phyloP scores from a whole-genome alignment of 257 asterid species.

The Solanum neorickii region DNA sequence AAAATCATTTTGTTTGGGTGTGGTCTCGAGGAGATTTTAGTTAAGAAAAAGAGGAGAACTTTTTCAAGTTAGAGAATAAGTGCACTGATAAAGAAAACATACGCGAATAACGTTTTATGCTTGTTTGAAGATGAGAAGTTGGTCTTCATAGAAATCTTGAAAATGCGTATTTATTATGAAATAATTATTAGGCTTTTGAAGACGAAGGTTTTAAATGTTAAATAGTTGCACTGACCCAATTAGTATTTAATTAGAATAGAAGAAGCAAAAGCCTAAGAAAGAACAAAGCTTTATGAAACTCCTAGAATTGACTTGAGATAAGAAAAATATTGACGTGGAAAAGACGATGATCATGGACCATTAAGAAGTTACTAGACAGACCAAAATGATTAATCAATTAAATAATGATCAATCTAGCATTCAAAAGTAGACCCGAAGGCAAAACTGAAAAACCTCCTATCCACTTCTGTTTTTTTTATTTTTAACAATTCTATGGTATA shows the following conservation, averaged over 20 bases:
- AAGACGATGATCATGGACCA: neutral
- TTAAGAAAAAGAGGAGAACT: neutral
- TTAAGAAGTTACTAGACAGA: neutral
- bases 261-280: neutral
- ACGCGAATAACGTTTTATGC: too few species aligned
- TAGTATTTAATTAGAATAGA: neutral
- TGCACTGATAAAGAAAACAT: too few species aligned
- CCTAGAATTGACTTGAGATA: neutral
- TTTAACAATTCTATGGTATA: neutral
- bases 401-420: neutral
- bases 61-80: neutral
- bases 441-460: neutral
- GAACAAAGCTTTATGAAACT: neutral
- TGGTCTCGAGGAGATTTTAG: neutral
- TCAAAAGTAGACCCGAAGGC: neutral
- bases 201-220: neutral
- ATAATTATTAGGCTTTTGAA: too few species aligned
- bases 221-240: neutral
- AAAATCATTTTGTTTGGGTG: neutral
- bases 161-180: too few species aligned
- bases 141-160: too few species aligned
- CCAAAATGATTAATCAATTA: neutral
- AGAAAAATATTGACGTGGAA: neutral
- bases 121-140: too few species aligned
- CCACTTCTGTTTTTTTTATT: neutral